Evolutionary conservation across 495 filamentous ascomycete species (phyloP), one percentile per base, ranked within the genome.

Genomic region (Penicillium roqueforti): DNA sequence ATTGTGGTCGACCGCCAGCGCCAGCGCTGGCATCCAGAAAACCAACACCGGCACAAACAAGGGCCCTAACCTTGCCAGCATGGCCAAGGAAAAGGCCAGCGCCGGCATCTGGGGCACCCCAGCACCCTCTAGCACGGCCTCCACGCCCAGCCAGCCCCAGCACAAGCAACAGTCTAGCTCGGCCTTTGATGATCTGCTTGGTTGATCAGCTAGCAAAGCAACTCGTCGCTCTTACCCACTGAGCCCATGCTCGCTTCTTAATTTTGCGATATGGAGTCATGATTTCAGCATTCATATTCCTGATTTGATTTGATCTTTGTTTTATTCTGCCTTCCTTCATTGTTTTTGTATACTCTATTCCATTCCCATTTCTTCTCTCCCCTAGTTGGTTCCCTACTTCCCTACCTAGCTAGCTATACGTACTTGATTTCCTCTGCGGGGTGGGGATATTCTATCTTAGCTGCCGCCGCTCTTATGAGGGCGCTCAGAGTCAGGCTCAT

Each of bases 71-170:
- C 76, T 98, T 57, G 91, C 90, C 19, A 89, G 92, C 65, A 87
- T 98, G 75, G 92, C 91, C 39, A 96, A 96, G 76, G 88, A 97
- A 69, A 96, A 96, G 76, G 89, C 90, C 36, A 91, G 84, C 67
- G 89, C 90, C 2, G 91, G 92, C 2, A 89, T 98, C 60, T 98
- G 95, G 91, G 93, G 93, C 9, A 79, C 86, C 6, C 76, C 81
- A 4, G 74, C 83, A 31, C 60, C 77, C 1, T 59, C 68, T 32
- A 49, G 54, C 38, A 42, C 39, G 19, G 39, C 53, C 6, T 60
- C 76, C 3, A 68, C 72, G 6, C 62, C 76, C 36, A 68, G 43
- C 26, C 64, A 59, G 43, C 47, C 54, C 20, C 62, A 66, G 57
- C 64, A 64, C 29, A 61, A 66, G 48, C 68, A 68, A 61, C 68